Conservation (phyloP, 2,329 filamentous ascomycete species). For the Ramularia collo-cygni region DNA sequence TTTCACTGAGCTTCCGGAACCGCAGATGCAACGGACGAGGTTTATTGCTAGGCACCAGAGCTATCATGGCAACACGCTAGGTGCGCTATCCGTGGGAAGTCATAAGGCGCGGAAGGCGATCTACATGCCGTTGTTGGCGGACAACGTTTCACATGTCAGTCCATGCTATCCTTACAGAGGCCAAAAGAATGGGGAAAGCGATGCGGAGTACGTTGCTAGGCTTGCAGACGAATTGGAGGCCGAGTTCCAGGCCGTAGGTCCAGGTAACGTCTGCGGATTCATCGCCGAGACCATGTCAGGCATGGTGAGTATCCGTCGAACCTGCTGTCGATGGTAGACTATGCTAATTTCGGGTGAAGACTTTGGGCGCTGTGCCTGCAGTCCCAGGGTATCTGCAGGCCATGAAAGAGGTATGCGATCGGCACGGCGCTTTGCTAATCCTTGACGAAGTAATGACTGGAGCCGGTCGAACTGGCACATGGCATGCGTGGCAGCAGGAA, state of each 20-base stretch:
- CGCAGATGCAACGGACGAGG: slow-evolving; percentile 31
- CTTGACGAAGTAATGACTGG: slow-evolving; percentile 42
- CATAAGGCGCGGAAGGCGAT: slow-evolving; percentile 30
- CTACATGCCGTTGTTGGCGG: slow-evolving; percentile 27
- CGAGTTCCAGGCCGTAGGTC: slow-evolving; percentile 42
- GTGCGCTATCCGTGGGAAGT: slow-evolving; percentile 37
- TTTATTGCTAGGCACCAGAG: slow-evolving; percentile 42
- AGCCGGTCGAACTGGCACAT: slow-evolving; percentile 24
- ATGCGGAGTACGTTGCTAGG: slow-evolving; percentile 35
- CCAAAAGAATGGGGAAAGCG: slow-evolving; percentile 30
- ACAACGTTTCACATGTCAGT: slow-evolving; percentile 26
- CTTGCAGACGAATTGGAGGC: slow-evolving; percentile 42
- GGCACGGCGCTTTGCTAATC: slow-evolving; percentile 50
- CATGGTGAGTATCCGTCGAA: slow-evolving; percentile 31
- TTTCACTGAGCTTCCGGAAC: slow-evolving; percentile 40
- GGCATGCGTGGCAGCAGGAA: slow-evolving; percentile 27
- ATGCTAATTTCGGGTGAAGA: slow-evolving; percentile 1
- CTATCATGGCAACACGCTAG: slow-evolving; percentile 48
- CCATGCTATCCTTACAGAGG: slow-evolving; percentile 33
- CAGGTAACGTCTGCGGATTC: slow-evolving; percentile 44
- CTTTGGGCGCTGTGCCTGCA: slow-evolving; percentile 44
- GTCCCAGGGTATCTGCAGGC: slow-evolving; percentile 50
- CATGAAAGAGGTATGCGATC: slow-evolving; percentile 48
- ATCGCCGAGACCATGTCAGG: slow-evolving; percentile 47
- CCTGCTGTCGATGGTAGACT: background rate